A percentile compares a stretch with the other conserved stretches of the same genome.
Evolutionary conservation across 2,329 filamentous ascomycete species (phyloP).

Genomic region (Sporothrix mexicana): DNA sequence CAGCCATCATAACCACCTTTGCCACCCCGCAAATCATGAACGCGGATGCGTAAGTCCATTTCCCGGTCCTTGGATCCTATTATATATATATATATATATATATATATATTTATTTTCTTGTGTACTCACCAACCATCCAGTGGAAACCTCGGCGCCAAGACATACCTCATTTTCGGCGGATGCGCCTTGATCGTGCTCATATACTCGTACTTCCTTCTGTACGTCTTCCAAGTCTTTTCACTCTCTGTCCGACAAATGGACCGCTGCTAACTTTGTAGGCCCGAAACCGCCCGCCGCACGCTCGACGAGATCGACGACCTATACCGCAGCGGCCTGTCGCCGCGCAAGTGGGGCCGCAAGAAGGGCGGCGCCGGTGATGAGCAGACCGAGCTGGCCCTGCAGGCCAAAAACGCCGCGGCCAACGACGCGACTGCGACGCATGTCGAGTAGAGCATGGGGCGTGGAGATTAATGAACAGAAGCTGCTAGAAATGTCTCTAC

Average conservation of each 20-base stretch:
- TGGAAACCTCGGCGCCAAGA: not conserved
- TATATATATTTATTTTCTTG: too few species aligned
- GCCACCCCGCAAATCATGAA: not conserved
- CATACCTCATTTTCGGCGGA: not conserved
- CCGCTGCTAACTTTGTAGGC: not conserved
- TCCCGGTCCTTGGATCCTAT: too few species aligned
- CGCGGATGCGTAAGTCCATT: not conserved
- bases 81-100: too few species aligned
- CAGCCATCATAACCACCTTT: not conserved
- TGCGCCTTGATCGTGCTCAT: not conserved
- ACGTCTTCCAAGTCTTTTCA: too few species aligned
- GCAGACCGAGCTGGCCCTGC: not conserved
- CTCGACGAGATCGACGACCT: not conserved
- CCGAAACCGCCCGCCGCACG: not conserved
- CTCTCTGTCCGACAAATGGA: too few species aligned
- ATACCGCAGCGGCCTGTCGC: not conserved
- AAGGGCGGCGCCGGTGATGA: not conserved
- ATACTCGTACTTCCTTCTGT: not conserved
- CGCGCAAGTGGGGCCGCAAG: constrained; percentile 10
- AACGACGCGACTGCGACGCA: not conserved
- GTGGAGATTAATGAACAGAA: too few species aligned
- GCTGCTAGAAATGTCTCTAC: too few species aligned
- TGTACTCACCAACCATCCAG: too few species aligned
- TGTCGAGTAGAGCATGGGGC: not conserved
- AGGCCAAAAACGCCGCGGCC: not conserved